Percentiles rank a stretch among this genome's conserved stretches.
These are phyloP conservation scores for Phytophthora fragariaefolia DNA, from an alignment of 352 stramenopile species.

Conservation along the genomic window DNA sequence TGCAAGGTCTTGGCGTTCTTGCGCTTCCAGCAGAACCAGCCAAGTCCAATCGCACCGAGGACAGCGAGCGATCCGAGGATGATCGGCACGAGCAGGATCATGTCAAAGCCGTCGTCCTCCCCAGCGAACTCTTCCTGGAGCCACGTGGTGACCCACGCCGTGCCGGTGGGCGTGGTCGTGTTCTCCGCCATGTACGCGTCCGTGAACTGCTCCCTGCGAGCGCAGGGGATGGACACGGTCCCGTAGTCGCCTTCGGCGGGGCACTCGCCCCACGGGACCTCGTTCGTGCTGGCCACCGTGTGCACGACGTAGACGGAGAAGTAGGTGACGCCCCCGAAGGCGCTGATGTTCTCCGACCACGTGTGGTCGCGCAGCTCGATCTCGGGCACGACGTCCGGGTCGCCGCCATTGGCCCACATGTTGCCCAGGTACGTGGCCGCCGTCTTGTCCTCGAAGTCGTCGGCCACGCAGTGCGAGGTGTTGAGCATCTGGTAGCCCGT, in stretches of 20 bases:
- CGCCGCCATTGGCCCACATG: slow-evolving; percentile 35
- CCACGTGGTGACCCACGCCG: slow-evolving; percentile 30
- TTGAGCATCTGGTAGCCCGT: slow-evolving; percentile 44
- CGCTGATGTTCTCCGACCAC: slow-evolving; percentile 20
- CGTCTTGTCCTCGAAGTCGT: slow-evolving; percentile 16
- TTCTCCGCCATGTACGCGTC: slow-evolving; percentile 27
- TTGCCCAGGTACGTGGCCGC: slow-evolving; percentile 21
- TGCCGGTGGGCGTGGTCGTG: slow-evolving; percentile 20
- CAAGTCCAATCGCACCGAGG: slow-evolving; percentile 5
- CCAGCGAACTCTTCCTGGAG: slow-evolving; percentile 23
- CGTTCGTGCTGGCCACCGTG: slow-evolving; percentile 11
- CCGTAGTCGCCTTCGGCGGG: slow-evolving; percentile 3
- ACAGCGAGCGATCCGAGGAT: slow-evolving; percentile 21
- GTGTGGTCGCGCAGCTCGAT: slow-evolving; percentile 30
- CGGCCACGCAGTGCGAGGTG: slow-evolving; percentile 33
- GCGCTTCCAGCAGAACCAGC: slow-evolving; percentile 25
- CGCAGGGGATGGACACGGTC: slow-evolving; percentile 20
- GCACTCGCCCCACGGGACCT: slow-evolving; percentile 18
- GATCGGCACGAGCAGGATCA: slow-evolving; percentile 22
- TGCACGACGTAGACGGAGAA: slow-evolving; percentile 38
- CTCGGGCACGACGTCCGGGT: slow-evolving; percentile 22
- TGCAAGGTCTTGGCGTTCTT: slow-evolving; percentile 4
- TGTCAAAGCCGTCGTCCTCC: slow-evolving; percentile 14
- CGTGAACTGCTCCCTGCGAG: slow-evolving; percentile 14
- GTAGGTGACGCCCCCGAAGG: not conserved